phyloP scores from a whole-genome alignment of 1,284 basidiomycete species.

The Phellinidium pouzarii region DNA sequence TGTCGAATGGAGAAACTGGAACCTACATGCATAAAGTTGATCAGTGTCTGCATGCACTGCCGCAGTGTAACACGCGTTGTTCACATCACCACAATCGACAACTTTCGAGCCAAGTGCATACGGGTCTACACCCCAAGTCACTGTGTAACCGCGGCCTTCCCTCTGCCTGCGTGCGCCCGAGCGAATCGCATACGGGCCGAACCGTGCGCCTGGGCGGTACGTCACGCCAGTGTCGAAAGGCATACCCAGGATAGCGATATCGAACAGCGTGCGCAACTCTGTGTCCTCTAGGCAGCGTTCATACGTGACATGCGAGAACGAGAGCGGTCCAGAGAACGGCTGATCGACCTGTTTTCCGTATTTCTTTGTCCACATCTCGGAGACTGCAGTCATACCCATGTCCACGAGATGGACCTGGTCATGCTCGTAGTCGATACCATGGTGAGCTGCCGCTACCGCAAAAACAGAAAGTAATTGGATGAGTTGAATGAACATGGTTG shows the following conservation, averaged over 20 bases:
- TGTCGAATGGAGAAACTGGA: constrained; percentile 66
- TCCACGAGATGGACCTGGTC: background rate
- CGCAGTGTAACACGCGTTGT: background rate
- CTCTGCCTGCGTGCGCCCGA: constrained; percentile 67
- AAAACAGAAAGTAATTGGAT: background rate
- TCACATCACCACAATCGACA: constrained; percentile 77
- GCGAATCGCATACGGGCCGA: constrained; percentile 77
- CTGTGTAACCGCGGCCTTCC: constrained; percentile 48
- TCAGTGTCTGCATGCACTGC: background rate
- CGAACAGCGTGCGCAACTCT: constrained; percentile 36
- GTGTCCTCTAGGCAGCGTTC: constrained; percentile 58
- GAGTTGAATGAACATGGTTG: constrained; percentile 10
- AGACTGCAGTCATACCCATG: background rate
- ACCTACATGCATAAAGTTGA: constrained; percentile 37
- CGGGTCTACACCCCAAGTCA: constrained; percentile 65
- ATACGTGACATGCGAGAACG: constrained; percentile 70
- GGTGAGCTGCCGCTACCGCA: constrained; percentile 3
- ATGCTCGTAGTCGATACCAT: background rate
- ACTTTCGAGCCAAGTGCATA: constrained; percentile 51
- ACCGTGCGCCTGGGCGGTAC: constrained; percentile 71
- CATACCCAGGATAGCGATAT: constrained; percentile 73
- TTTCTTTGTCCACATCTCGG: constrained; percentile 52
- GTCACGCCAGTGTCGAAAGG: constrained; percentile 74
- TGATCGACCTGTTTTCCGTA: constrained; percentile 68
- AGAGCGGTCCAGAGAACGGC: constrained; percentile 62